phyloP scores from a whole-genome alignment of 768 basidiomycete species.

The Lyophyllum semitale region DNA sequence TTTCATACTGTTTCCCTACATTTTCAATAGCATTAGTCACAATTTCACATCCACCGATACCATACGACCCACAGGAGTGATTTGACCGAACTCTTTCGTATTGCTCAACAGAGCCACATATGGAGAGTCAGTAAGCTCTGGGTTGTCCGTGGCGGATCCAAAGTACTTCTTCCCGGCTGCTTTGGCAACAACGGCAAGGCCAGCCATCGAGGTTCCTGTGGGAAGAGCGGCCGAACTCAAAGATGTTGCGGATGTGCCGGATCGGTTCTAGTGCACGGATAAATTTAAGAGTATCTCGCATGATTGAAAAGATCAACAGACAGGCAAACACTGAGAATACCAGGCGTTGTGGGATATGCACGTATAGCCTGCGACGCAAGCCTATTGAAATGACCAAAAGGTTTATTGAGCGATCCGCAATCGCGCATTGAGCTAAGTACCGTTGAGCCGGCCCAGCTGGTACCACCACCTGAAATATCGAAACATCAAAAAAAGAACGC shows the following conservation, averaged over 20 bases:
- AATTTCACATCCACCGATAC: background rate
- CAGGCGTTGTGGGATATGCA: slow-evolving; percentile 41
- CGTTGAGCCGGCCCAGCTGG: slow-evolving; percentile 27
- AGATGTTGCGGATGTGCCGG: slow-evolving; percentile 2
- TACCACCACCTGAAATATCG: slow-evolving; percentile 19
- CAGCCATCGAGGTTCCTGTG: slow-evolving; percentile 24
- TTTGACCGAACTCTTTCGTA: slow-evolving; percentile 42
- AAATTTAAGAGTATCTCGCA: too few relatives aligned
- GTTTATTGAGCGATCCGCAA: too few relatives aligned
- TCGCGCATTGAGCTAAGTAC: slow-evolving; percentile 12
- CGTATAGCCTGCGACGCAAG: slow-evolving; percentile 40
- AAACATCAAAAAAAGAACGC: background rate
- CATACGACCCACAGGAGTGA: slow-evolving; percentile 40
- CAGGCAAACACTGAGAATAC: slow-evolving; percentile 47
- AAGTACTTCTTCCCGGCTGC: slow-evolving; percentile 50
- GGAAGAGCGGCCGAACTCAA: slow-evolving; percentile 12
- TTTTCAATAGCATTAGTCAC: background rate
- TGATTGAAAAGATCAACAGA: slow-evolving; percentile 1
- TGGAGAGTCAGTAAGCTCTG: slow-evolving; percentile 43
- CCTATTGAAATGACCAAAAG: too few relatives aligned
- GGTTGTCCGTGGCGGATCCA: slow-evolving; percentile 52
- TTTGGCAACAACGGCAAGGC: slow-evolving; percentile 50
- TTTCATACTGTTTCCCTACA: slow-evolving; percentile 55
- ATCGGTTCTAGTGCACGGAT: background rate
- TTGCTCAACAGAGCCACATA: slow-evolving; percentile 43